These are phyloP conservation scores for Boletus subparvulus DNA, from an alignment of 768 basidiomycete species.

Conservation along the genomic window DNA sequence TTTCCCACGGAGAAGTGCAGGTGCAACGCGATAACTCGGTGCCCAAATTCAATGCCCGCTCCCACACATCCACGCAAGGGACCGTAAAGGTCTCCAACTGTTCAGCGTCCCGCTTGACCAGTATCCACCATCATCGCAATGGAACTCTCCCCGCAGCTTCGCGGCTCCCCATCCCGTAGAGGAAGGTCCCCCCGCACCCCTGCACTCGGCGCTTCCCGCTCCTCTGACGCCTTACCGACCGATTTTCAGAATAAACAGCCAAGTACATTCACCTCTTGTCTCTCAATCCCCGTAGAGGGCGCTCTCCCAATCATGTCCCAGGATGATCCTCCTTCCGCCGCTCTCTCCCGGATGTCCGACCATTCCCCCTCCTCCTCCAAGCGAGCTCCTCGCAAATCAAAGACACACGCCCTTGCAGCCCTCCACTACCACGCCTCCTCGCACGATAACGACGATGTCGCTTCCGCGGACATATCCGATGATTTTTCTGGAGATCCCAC, in stretches of 20 bases:
- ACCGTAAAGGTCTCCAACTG: constrained; percentile 5
- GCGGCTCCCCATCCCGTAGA: constrained; percentile 61
- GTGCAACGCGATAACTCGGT: constrained; percentile 40
- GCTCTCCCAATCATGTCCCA: constrained; percentile 60
- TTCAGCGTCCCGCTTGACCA: constrained; percentile 9
- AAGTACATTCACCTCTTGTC: constrained; percentile 60
- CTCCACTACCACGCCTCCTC: constrained; percentile 66
- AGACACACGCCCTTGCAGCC: constrained; percentile 82
- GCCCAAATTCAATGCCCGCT: constrained; percentile 41
- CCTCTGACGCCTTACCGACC: constrained; percentile 46
- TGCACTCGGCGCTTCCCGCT: constrained; percentile 42
- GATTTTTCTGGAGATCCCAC: constrained; percentile 48
- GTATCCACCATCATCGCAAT: constrained; percentile 40
- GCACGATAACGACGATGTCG: constrained; percentile 49
- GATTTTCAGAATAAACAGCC: constrained; percentile 50
- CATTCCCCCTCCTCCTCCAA: constrained; percentile 46
- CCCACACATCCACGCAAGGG: constrained; percentile 38
- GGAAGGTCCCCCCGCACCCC: constrained; percentile 60
- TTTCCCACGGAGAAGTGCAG: constrained; percentile 36
- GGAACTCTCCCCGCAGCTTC: constrained; percentile 46
- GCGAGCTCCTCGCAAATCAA: constrained; percentile 86
- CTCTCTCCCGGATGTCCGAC: constrained; percentile 35
- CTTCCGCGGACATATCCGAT: constrained; percentile 41
- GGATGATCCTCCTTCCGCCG: constrained; percentile 37
- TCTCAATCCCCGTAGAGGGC: constrained; percentile 77